Conservation (phyloP, 2,329 filamentous ascomycete species). For the Fusarium vanettenii region DNA sequence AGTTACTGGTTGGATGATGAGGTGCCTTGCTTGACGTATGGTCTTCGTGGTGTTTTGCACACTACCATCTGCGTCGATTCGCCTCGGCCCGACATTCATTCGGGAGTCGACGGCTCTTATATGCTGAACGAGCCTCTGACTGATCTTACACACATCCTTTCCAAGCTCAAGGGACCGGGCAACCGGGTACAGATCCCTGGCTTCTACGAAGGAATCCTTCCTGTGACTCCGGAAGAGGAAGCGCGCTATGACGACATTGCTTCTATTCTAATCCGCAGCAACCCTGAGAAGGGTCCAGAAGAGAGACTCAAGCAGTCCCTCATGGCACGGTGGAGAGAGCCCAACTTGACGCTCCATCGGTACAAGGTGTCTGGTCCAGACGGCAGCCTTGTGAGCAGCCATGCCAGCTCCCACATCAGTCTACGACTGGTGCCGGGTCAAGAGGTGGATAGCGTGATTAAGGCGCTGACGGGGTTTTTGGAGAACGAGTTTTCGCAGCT, state of each 20-base stretch:
- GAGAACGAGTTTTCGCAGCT: conserved; percentile 77
- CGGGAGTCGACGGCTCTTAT: conserved; percentile 94
- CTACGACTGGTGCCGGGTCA: conserved; percentile 94
- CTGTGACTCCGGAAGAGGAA: conserved; percentile 80
- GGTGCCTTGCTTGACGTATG: conserved; percentile 94
- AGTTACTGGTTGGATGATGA: conserved; percentile 99
- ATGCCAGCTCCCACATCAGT: conserved; percentile 89
- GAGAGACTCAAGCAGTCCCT: conserved; percentile 83
- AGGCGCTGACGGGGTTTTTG: conserved; percentile 74
- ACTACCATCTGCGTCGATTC: conserved; percentile 91
- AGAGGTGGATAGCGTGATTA: conserved; percentile 81
- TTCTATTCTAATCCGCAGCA: conserved; percentile 77
- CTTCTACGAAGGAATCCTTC: conserved; percentile 88
- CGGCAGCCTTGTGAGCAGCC: conserved; percentile 89
- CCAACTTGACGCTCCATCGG: conserved; percentile 91
- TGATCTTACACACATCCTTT: conserved; percentile 85
- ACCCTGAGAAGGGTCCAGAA: conserved; percentile 69
- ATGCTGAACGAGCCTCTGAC: conserved; percentile 92
- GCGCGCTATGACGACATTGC: conserved; percentile 87
- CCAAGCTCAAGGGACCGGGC: conserved; percentile 82
- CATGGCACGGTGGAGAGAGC: conserved; percentile 95
- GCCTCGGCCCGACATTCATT: conserved; percentile 88
- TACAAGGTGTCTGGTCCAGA: conserved; percentile 94
- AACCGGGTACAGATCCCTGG: conserved; percentile 87
- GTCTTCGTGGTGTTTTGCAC: conserved; percentile 91